A percentile compares a stretch with the other conserved stretches of the same genome.
Evolutionary conservation across 306 rosid genomes (phyloP).

Genomic region (Cicer yamashitae): DNA sequence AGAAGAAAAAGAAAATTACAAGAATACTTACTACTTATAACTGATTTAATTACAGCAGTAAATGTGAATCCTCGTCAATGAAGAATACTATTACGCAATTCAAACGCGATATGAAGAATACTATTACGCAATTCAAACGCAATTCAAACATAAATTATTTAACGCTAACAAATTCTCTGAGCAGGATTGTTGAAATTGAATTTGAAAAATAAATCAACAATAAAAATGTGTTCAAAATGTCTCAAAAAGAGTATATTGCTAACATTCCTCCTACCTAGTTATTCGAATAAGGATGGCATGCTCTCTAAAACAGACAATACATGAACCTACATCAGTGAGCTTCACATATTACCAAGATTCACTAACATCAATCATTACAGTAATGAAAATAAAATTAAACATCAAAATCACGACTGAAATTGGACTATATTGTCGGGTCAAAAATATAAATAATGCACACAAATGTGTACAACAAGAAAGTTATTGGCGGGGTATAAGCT

Average conservation of each 20-base stretch:
- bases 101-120: not conserved
- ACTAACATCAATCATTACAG: not conserved
- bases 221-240: not conserved
- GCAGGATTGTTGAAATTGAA: not conserved
- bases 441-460: constrained; percentile 47
- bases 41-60: too few species aligned
- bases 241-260: not conserved
- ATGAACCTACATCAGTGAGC: not conserved
- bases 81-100: not conserved
- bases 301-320: constrained; percentile 2
- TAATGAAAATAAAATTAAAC: constrained; percentile 25
- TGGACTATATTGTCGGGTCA: constrained; percentile 5
- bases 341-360: constrained; percentile 30
- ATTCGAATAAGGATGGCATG: not conserved
- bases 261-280: not conserved
- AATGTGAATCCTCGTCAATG: too few species aligned
- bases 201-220: not conserved
- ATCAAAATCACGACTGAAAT: constrained; percentile 30
- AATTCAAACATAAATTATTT: not conserved
- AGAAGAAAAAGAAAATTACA: too few species aligned
- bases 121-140: not conserved
- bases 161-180: not conserved
- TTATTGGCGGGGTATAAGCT: not conserved
- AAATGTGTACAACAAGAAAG: constrained; percentile 22
- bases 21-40: too few species aligned